These are phyloP conservation scores for Neoboletus magnificus DNA, from an alignment of 768 basidiomycete genomes.

Conservation along the genomic window DNA sequence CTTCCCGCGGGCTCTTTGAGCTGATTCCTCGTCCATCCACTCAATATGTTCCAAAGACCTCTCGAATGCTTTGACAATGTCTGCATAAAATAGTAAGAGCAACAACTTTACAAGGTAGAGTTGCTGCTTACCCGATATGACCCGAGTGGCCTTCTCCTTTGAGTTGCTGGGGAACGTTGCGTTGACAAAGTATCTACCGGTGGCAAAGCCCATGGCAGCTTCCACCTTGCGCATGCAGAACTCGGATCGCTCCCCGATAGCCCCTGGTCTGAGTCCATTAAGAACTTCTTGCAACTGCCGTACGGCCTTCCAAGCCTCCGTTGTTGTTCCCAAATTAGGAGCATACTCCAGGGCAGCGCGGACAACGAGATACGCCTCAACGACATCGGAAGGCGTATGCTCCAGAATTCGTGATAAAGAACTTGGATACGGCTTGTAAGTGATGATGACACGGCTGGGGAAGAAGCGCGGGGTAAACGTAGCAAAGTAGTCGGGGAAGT, in stretches of 20 bases:
- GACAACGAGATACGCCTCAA: slow-evolving; percentile 87
- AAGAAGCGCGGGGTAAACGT: slow-evolving; percentile 76
- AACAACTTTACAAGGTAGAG: neutral
- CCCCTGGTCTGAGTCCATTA: slow-evolving; percentile 84
- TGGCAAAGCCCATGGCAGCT: slow-evolving; percentile 77
- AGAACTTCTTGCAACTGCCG: slow-evolving; percentile 68
- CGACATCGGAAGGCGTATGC: slow-evolving; percentile 59
- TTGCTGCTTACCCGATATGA: slow-evolving; percentile 64
- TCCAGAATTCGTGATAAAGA: slow-evolving; percentile 68
- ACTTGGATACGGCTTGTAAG: slow-evolving; percentile 71
- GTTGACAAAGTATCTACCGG: slow-evolving; percentile 86
- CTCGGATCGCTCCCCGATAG: slow-evolving; percentile 77
- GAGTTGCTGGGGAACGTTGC: slow-evolving; percentile 78
- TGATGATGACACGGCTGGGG: slow-evolving; percentile 75
- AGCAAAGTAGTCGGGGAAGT: slow-evolving; percentile 84
- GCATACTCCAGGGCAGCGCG: slow-evolving; percentile 69
- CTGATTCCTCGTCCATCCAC: slow-evolving; percentile 91
- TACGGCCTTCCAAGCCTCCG: slow-evolving; percentile 76
- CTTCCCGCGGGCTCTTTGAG: slow-evolving; percentile 81
- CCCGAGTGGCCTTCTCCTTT: slow-evolving; percentile 72
- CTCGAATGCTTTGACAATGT: slow-evolving; percentile 83
- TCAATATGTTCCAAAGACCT: slow-evolving; percentile 64
- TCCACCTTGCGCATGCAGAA: slow-evolving; percentile 78
- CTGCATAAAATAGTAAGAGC: slow-evolving; percentile 35
- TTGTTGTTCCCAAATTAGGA: slow-evolving; percentile 66